Percentiles rank a stretch among this genome's conserved stretches.
Conservation (phyloP, 2,329 filamentous ascomycete genomes). For the Paecilomyces sp. region DNA sequence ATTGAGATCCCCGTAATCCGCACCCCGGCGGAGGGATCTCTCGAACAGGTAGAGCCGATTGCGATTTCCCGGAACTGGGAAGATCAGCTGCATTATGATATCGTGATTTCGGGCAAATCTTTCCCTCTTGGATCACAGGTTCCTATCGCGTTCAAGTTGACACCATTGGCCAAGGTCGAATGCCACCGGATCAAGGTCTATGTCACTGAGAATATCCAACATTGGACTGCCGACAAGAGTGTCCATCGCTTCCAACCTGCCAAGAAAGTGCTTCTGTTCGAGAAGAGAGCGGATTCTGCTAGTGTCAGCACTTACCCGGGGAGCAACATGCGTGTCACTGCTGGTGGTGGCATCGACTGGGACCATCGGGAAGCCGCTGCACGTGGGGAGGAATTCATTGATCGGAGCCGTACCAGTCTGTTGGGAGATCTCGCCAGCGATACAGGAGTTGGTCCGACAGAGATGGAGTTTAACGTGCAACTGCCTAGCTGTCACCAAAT, state of each 20-base stretch:
- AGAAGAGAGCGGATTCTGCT: conserved; percentile 76
- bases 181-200: conserved; percentile 89
- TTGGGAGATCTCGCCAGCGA: conserved; percentile 74
- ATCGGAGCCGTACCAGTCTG: conserved; percentile 58
- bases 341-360: conserved; percentile 72
- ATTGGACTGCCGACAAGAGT: conserved; percentile 78
- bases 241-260: conserved; percentile 79
- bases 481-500: conserved; percentile 83
- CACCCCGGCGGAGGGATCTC: conserved; percentile 75
- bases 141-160: conserved; percentile 89
- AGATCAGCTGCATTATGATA: conserved; percentile 91
- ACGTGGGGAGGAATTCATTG: conserved; percentile 47
- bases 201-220: conserved; percentile 83
- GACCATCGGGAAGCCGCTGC: conserved; percentile 51
- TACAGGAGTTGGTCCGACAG: conserved; percentile 73
- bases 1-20: conserved; percentile 81
- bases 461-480: conserved; percentile 91
- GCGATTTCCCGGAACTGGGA: conserved; percentile 93
- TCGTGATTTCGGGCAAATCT: conserved; percentile 91
- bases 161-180: conserved; percentile 85
- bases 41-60: conserved; percentile 88
- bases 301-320: conserved; percentile 66
- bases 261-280: conserved; percentile 76
- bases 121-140: conserved; percentile 84
- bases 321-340: conserved; percentile 68